Evolutionary conservation across 2,329 filamentous ascomycete genomes (phyloP).

Genomic region (Fusarium algeriense): DNA sequence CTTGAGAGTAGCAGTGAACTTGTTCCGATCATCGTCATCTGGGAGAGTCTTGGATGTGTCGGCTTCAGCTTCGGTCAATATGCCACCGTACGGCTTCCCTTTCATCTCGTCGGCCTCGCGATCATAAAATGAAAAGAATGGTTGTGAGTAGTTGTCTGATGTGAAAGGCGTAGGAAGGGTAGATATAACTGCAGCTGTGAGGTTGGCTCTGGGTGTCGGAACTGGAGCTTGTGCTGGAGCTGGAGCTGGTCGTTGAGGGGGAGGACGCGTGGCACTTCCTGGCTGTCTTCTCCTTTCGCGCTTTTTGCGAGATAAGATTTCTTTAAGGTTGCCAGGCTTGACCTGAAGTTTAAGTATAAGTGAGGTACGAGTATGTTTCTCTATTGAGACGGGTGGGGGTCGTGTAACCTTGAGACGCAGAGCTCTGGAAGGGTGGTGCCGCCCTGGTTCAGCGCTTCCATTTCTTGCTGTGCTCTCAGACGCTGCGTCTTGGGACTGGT

Average conservation of each 20-base stretch:
- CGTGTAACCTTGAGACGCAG: constrained; percentile 65
- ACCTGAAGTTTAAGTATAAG: constrained; percentile 54
- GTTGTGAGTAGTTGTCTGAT: constrained; percentile 74
- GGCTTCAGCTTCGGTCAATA: constrained; percentile 87
- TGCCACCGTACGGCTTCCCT: constrained; percentile 94
- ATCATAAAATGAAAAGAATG: constrained; percentile 90
- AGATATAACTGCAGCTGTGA: constrained; percentile 37
- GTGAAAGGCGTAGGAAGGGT: constrained; percentile 68
- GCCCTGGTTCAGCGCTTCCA: constrained; percentile 47
- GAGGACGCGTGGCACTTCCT: constrained; percentile 33
- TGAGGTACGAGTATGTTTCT: constrained; percentile 53
- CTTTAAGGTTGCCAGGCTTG: constrained; percentile 54
- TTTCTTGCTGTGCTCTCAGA: constrained; percentile 52
- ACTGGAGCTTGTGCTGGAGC: constrained; percentile 21
- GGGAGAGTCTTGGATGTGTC: constrained; percentile 93
- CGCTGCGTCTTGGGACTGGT: constrained; percentile 59
- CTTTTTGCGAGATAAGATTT: constrained; percentile 53
- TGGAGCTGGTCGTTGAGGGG: constrained; percentile 44
- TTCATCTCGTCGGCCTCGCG: constrained; percentile 90
- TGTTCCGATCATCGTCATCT: constrained; percentile 80
- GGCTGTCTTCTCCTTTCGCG: constrained; percentile 49
- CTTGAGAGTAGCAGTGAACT: constrained; percentile 90
- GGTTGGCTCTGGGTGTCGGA: constrained; percentile 39
- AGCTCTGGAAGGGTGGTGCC: constrained; percentile 65
- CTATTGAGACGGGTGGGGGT: constrained; percentile 57